Conservation (phyloP, 306 rosid species). For the Hippophae rhamnoides region DNA sequence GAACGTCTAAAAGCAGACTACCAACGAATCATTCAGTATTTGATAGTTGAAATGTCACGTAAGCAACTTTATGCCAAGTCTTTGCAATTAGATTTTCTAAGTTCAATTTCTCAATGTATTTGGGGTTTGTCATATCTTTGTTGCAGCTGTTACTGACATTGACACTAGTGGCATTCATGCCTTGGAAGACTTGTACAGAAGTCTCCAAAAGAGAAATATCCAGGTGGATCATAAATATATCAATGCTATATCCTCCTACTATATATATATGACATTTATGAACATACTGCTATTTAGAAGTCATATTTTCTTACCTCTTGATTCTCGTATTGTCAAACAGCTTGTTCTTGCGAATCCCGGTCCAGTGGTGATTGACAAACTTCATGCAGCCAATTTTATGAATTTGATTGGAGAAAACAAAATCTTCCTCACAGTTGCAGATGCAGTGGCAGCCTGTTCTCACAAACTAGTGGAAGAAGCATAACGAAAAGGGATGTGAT, state of each 20-base stretch:
- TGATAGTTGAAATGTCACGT: constrained; percentile 96
- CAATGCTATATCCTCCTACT: background rate
- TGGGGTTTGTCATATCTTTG: background rate
- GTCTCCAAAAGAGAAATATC: constrained; percentile 62
- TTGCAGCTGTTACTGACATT: constrained; percentile 78
- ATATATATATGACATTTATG: background rate
- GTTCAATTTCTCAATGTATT: constrained; percentile 2
- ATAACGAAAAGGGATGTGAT: constrained; percentile 12
- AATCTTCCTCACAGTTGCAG: constrained; percentile 80
- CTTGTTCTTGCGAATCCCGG: constrained; percentile 92
- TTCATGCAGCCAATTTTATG: constrained; percentile 46
- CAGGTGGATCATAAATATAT: constrained; percentile 37
- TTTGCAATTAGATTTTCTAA: background rate
- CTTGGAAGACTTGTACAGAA: constrained; percentile 65
- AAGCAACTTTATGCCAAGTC: constrained; percentile 17
- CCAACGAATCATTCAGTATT: constrained; percentile 50
- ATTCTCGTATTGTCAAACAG: constrained; percentile 30
- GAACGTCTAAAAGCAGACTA: constrained; percentile 35
- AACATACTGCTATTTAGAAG: background rate
- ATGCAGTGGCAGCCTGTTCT: constrained; percentile 64
- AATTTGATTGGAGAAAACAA: constrained; percentile 55
- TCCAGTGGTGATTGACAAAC: constrained; percentile 64
- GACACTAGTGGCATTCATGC: constrained; percentile 97
- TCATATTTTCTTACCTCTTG: constrained; percentile 29
- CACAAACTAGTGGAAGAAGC: constrained; percentile 54